Percentiles rank a stretch among this genome's conserved stretches.
Evolutionary conservation across 2,329 filamentous ascomycete genomes (phyloP).

Genomic region (Xylaria hypoxylon): DNA sequence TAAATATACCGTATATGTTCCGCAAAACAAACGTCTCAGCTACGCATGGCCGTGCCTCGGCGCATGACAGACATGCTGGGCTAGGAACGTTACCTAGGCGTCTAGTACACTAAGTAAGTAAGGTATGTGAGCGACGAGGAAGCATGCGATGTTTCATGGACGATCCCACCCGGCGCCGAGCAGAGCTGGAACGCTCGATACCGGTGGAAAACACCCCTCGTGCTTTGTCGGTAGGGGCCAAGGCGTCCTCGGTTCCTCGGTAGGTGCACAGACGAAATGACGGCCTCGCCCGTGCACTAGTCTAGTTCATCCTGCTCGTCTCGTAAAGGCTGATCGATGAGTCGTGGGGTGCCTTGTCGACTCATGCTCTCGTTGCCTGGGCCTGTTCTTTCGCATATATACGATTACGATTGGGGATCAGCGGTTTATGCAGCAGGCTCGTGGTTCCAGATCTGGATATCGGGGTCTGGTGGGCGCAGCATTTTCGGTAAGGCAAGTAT

Average conservation of each 20-base stretch:
- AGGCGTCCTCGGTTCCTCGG: neutral
- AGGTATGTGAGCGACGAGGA: neutral
- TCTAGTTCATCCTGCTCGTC: conserved; percentile 8
- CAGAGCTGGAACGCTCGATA: conserved; percentile 12
- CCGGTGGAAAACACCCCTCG: conserved; percentile 5
- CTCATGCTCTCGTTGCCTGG: neutral
- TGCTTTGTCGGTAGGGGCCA: neutral
- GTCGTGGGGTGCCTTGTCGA: conserved; percentile 25
- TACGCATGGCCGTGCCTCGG: neutral
- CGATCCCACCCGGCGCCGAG: conserved; percentile 25
- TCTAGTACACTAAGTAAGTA: neutral
- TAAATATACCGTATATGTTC: conserved; percentile 6
- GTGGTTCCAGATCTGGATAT: conserved; percentile 15
- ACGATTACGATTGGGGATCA: conserved; percentile 15
- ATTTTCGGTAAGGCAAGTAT: conserved; percentile 22
- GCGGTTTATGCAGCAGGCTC: conserved; percentile 15
- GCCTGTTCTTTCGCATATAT: conserved; percentile 4
- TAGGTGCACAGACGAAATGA: conserved; percentile 2
- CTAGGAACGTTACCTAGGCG: neutral
- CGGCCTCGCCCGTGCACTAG: conserved; percentile 12
- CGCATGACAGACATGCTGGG: conserved; percentile 16
- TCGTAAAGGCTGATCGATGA: conserved; percentile 4
- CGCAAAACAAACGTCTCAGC: conserved; percentile 14
- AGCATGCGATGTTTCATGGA: conserved; percentile 20
- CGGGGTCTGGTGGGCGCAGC: conserved; percentile 32